Evolutionary conservation across 164 flowering plant species (phyloP), one percentile per base, ranked within the genome.

Genomic region (Annona cherimola): DNA sequence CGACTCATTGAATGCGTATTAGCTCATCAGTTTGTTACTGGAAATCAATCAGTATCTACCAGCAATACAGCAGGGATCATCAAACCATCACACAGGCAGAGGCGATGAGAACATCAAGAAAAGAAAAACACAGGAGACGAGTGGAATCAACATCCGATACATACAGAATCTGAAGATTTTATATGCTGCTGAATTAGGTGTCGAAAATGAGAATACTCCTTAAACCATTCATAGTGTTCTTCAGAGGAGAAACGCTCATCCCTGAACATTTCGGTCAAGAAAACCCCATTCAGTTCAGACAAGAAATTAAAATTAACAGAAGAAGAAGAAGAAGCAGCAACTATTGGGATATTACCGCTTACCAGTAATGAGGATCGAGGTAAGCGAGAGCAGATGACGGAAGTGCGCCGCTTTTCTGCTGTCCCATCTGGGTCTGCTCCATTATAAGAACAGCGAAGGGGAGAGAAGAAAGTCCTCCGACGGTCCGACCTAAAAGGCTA

Each of bases 151-250:
- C 35, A 26, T 26, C 35, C 50, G 42, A 63, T 5, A 66, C 75
- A 8, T 67, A 72, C 45, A 73, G 76, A 45, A 62, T 76, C 67
- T 67, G 54, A 18, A 44, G 78, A 60, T 61, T 67, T 43, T 35
- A 75, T n/a, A 57, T 62, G 85, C 35, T 72, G 69, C 63, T 79
- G 85, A 74, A 90, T 83, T 67, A 94, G 91, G 77, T 90, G 91
- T 1, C 86, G 91, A 61, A 94, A 94, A 74, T 91, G 95, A 63
- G 97, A 84, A 77, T 91, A 92, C 68, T 92, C 99, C 79, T 92
- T 94, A 67, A 90, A 81, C 97, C 99, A 94, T 75, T 94, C 99
- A 63, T 92, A 92, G 66, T 94, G 93, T 55, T 89, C 99, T 75
- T 94, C 97, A 2, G 78, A 66, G 11, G 86, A 74, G 79, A 94